Percentiles rank a stretch among this genome's conserved stretches.
Evolutionary conservation across 1,284 basidiomycete genomes (phyloP).

Genomic region (Cutaneotrichosporon sp.): DNA sequence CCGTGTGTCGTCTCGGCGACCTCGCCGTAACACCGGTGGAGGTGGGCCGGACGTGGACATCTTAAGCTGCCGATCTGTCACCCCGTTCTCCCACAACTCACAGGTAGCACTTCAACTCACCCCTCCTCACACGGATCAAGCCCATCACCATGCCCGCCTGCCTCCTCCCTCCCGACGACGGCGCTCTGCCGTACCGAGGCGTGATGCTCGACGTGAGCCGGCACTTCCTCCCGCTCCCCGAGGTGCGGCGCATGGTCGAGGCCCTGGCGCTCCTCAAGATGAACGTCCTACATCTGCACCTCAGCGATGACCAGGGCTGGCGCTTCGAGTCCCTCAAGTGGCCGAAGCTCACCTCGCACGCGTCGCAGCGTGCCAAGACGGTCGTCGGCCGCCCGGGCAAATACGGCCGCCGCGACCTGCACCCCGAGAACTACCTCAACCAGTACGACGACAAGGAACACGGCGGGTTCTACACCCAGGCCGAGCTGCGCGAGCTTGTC

Average conservation of each 20-base stretch:
- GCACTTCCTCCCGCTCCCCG: conserved; percentile 21
- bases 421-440: conserved; percentile 23
- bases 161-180: conserved; percentile 15
- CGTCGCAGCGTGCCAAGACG: conserved; percentile 11
- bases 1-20: too few relatives aligned
- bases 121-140: background rate
- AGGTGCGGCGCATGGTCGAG: conserved; percentile 17
- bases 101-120: background rate
- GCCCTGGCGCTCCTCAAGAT: conserved; percentile 21
- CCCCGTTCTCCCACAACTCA: background rate
- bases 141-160: conserved; percentile 4
- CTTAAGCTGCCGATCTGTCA: too few relatives aligned
- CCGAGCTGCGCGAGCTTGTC: conserved; percentile 19
- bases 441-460: conserved; percentile 22
- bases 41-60: too few relatives aligned
- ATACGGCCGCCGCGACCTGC: conserved; percentile 15
- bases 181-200: conserved; percentile 24
- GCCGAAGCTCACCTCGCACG: conserved; percentile 23
- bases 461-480: conserved; percentile 28
- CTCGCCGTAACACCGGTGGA: too few relatives aligned
- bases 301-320: conserved; percentile 29
- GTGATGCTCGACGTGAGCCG: conserved; percentile 21
- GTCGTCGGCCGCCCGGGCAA: conserved; percentile 20
- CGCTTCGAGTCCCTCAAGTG: conserved; percentile 28
- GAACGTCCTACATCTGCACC: conserved; percentile 28